A percentile compares a stretch with the other conserved stretches of the same genome.
These are phyloP conservation scores for Lecanoromycetidae sp. DNA, from an alignment of 2,329 filamentous ascomycete species.

Conservation along the genomic window DNA sequence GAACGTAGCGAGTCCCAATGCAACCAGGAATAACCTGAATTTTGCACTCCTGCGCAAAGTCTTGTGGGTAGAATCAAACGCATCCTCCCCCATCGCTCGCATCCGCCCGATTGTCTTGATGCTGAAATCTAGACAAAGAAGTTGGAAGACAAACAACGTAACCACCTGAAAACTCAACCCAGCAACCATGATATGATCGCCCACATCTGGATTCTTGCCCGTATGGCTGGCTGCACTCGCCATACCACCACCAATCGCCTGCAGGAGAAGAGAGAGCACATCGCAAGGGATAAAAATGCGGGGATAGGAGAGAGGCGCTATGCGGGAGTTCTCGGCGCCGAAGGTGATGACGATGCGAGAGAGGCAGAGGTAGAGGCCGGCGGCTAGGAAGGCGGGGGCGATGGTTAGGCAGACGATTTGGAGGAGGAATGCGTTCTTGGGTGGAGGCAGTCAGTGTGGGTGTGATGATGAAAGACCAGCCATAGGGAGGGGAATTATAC, in stretches of 20 bases:
- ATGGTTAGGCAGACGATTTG: conserved; percentile 51
- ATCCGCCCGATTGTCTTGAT: neutral
- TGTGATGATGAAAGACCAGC: too few species aligned
- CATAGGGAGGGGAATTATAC: neutral
- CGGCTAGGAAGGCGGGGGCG: conserved; percentile 45
- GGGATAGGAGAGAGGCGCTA: conserved; percentile 25
- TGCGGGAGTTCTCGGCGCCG: conserved; percentile 29
- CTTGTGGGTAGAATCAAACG: too few species aligned
- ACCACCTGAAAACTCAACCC: conserved; percentile 32
- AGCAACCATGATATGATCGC: conserved; percentile 30
- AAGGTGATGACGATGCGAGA: conserved; percentile 30
- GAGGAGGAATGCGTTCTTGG: conserved; percentile 51
- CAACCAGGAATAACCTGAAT: conserved; percentile 10
- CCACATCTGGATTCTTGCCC: conserved; percentile 19
- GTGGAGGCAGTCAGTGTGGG: too few species aligned
- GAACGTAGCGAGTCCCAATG: conserved; percentile 31
- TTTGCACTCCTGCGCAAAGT: neutral
- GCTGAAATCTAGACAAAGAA: conserved; percentile 15
- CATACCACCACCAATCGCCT: conserved; percentile 30
- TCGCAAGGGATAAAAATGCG: conserved; percentile 31
- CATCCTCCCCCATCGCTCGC: neutral
- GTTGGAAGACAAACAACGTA: conserved; percentile 26
- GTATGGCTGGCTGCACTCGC: conserved; percentile 16
- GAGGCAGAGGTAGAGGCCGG: conserved; percentile 54
- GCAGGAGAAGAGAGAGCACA: conserved; percentile 30